Conservation (phyloP, 768 basidiomycete species). For the Trametes cubensis region DNA sequence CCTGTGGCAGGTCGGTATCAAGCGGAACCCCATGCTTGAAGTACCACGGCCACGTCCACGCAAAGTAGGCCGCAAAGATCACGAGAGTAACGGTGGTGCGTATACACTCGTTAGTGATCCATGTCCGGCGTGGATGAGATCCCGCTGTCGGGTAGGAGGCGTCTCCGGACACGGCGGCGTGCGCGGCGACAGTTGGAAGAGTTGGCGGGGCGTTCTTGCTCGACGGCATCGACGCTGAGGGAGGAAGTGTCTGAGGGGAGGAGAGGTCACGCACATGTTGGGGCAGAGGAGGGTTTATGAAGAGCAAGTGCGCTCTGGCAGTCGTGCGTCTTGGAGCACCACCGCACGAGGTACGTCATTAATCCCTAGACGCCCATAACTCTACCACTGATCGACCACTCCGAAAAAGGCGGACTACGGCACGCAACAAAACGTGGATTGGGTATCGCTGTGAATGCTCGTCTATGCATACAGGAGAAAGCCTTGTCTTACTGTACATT, state of each 20-base stretch:
- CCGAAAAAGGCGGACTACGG: neutral
- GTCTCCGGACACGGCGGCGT: neutral
- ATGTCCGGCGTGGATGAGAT: conserved; percentile 4
- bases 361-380: neutral
- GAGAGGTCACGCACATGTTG: neutral
- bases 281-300: neutral
- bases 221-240: conserved; percentile 12
- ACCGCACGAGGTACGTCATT: conserved; percentile 18
- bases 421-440: no score
- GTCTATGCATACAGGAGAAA: neutral
- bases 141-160: neutral
- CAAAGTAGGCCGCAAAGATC: conserved; percentile 13
- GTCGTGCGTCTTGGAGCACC: conserved; percentile 21
- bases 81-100: conserved; percentile 18
- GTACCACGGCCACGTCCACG: conserved; percentile 19
- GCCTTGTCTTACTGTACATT: neutral
- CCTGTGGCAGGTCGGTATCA: conserved; percentile 1
- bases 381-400: conserved; percentile 2
- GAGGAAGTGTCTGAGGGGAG: neutral
- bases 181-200: conserved; percentile 4
- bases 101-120: conserved; percentile 18
- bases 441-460: no score
- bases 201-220: conserved; percentile 16
- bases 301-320: neutral
- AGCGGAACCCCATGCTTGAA: neutral